phyloP scores from a whole-genome alignment of 352 stramenopile genomes.

The Pythium periplocum region DNA sequence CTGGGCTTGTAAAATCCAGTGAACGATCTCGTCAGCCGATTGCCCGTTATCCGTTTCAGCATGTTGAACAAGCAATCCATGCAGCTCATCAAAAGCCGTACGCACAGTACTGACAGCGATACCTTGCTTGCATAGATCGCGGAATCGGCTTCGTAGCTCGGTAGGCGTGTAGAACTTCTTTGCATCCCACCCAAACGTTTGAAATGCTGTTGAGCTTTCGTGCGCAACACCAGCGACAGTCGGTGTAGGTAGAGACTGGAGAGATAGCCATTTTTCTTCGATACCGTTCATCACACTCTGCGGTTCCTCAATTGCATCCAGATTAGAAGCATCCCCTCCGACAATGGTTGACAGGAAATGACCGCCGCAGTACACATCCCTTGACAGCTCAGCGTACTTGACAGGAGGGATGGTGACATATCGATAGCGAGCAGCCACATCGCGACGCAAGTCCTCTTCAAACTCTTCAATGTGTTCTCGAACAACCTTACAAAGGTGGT shows the following conservation, averaged over 20 bases:
- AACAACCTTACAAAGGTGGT: conserved; percentile 69
- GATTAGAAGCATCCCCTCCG: conserved; percentile 36
- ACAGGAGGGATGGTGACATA: conserved; percentile 68
- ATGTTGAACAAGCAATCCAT: conserved; percentile 40
- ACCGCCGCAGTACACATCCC: conserved; percentile 70
- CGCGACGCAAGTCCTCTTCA: conserved; percentile 42
- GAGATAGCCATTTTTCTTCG: conserved; percentile 69
- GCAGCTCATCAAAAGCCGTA: conserved; percentile 56
- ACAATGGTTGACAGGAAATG: conserved; percentile 72
- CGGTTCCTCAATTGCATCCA: conserved; percentile 69
- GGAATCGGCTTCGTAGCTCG: conserved; percentile 56
- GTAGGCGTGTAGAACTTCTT: conserved; percentile 31
- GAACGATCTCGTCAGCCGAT: conserved; percentile 64
- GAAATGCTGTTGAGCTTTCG: conserved; percentile 51
- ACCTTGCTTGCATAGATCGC: conserved; percentile 50
- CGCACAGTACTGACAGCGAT: conserved; percentile 43
- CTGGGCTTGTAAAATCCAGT: conserved; percentile 64
- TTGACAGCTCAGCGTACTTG: conserved; percentile 62
- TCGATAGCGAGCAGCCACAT: conserved; percentile 45
- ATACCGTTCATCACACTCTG: conserved; percentile 73
- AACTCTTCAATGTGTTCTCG: conserved; percentile 72
- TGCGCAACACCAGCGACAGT: conserved; percentile 26
- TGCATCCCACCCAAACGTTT: conserved; percentile 64
- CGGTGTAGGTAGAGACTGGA: conserved; percentile 41
- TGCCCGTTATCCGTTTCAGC: conserved; percentile 40